These are phyloP conservation scores for Blastomyces emzantsi DNA, from an alignment of 2,329 filamentous ascomycete genomes.

Conservation along the genomic window DNA sequence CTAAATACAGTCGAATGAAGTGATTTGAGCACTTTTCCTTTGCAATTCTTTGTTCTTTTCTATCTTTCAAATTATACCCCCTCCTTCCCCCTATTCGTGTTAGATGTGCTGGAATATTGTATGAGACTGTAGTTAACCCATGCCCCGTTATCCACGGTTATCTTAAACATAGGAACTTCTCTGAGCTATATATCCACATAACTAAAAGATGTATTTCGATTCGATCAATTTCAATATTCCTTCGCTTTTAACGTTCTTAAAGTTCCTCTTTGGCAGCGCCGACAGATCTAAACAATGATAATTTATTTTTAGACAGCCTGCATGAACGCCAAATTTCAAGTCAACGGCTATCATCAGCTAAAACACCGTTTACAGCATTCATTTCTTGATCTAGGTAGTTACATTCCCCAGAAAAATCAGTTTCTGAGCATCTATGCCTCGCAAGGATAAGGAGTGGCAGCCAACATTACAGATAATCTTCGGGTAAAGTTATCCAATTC, in stretches of 20 bases:
- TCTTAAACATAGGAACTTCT: background rate
- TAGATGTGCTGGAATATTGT: background rate
- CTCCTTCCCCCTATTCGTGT: background rate
- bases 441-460: too few species aligned
- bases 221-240: background rate
- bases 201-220: background rate
- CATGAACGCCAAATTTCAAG: too few species aligned
- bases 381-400: too few species aligned
- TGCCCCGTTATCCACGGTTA: too few species aligned
- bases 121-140: background rate
- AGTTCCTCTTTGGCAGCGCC: background rate
- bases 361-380: too few species aligned
- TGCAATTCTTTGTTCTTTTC: background rate
- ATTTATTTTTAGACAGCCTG: too few species aligned
- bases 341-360: too few species aligned
- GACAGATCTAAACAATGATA: too few species aligned
- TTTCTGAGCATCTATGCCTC: too few species aligned
- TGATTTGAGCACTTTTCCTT: slow-evolving; percentile 1
- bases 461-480: too few species aligned
- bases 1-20: slow-evolving; percentile 1
- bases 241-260: background rate
- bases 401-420: too few species aligned
- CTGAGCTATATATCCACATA: background rate
- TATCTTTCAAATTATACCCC: background rate
- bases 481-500: too few species aligned